Base-by-base conservation (phyloP, 148 eudicot genomes). In the Bassia scoparia region DNA sequence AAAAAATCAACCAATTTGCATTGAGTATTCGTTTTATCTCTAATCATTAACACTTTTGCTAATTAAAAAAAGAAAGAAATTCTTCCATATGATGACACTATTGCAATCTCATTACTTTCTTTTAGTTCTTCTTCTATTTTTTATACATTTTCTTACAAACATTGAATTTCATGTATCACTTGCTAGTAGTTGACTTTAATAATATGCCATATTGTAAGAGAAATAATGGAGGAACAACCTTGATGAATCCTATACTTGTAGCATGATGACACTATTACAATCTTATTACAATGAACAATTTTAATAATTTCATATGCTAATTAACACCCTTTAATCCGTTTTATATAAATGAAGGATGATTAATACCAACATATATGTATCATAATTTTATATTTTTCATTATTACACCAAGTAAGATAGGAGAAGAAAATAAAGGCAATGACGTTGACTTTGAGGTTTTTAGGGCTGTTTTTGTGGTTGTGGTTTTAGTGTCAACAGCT, bases 381-480 rank as follows among this genome's bases (percentile, higher is more conserved):
- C 41, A 31, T 29, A 61, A 9, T 31, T 27, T n/a, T n/a, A n/a
- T n/a, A 41, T 0, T 14, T 33, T 7, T 7, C 41, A 61, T 23
- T 62, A 34, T 0, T 23, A 63, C 35, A 63, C 20, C 17, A 21
- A 63, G 37, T 44, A 8, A 10, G 23, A 29, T n/a, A n/a, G 10
- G 2, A 37, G 4, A 4, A 0, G 38, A 4, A 9, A 64, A 7
- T 7, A 37, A 27, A 7, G 49, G 26, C 17, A 50, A 52, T 48
- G 61, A 26, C 18, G 48, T 44, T 26, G 54, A 70, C 49, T 35
- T 33, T 69, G 67, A 61, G 61, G 37, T 34, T 49, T 14, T 55
- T 74, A 16, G 27, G 30, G 67, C 21, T 48, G 69, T 78, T 72
- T 78, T 73, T 78, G 72, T n/a, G n/a, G 68, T 58, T 33, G 62